Evolutionary conservation across 2,329 filamentous ascomycete species (phyloP).

Genomic region (Colletotrichum tofieldiae): DNA sequence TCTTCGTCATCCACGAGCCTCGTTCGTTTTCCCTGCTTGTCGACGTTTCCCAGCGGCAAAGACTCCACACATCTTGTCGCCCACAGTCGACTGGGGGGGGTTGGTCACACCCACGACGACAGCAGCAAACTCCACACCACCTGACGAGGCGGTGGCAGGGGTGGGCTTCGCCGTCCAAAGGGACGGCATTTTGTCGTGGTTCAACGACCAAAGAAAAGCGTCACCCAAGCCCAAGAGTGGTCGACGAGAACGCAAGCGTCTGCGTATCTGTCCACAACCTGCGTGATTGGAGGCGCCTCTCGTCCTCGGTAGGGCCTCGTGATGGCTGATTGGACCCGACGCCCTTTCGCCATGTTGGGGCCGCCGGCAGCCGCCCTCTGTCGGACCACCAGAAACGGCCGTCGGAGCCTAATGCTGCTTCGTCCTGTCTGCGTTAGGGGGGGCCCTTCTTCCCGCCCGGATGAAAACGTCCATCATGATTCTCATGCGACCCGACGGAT

Average conservation of each 20-base stretch:
- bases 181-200: constrained; percentile 23
- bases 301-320: constrained; percentile 19
- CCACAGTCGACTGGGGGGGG: constrained; percentile 22
- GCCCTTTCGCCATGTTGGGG: constrained; percentile 36
- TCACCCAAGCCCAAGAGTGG: constrained; percentile 4
- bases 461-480: constrained; percentile 33
- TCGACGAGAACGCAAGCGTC: constrained; percentile 36
- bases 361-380: constrained; percentile 39
- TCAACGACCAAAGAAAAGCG: constrained; percentile 30
- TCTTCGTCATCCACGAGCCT: constrained; percentile 41
- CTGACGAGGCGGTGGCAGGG: constrained; percentile 40
- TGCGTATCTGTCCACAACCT: constrained; percentile 23
- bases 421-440: constrained; percentile 29
- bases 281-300: constrained; percentile 32
- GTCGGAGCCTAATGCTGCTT: constrained; percentile 39
- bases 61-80: constrained; percentile 29
- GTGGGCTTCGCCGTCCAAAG: constrained; percentile 23
- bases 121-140: constrained; percentile 41
- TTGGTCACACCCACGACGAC: constrained; percentile 39
- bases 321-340: constrained; percentile 34
- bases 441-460: constrained; percentile 28
- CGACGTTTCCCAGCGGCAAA: constrained; percentile 32
- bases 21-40: constrained; percentile 36
- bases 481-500: constrained; percentile 36
- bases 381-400: constrained; percentile 42